Percentiles rank a stretch among this genome's conserved stretches.
Conservation (phyloP, 371 early-diverging fungal species). For the Rhizopus delemar region DNA sequence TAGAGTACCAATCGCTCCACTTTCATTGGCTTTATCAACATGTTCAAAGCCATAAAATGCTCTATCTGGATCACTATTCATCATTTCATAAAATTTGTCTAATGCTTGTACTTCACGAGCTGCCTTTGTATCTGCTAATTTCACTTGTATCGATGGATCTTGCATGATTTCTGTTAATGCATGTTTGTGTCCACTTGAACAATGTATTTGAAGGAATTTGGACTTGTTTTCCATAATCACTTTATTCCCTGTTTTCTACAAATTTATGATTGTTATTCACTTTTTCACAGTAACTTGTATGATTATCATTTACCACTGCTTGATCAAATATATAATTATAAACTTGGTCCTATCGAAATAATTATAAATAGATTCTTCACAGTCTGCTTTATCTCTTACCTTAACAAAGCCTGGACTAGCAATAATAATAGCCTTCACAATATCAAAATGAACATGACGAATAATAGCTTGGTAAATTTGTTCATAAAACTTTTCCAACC, state of each 20-base stretch:
- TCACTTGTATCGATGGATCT: constrained; percentile 78
- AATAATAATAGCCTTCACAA: constrained; percentile 90
- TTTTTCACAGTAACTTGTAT: neutral
- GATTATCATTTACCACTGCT: constrained; percentile 66
- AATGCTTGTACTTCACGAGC: constrained; percentile 82
- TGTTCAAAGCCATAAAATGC: constrained; percentile 92
- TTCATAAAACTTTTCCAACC: constrained; percentile 83
- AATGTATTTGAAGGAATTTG: constrained; percentile 89
- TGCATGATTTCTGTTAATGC: constrained; percentile 91
- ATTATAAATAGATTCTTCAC: neutral
- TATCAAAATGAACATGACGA: constrained; percentile 82
- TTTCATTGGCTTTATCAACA: constrained; percentile 80
- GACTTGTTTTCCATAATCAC: constrained; percentile 75
- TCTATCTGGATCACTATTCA: constrained; percentile 84
- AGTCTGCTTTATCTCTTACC: constrained; percentile 38
- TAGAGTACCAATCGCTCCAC: constrained; percentile 83
- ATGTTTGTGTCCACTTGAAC: constrained; percentile 94
- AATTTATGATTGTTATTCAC: neutral
- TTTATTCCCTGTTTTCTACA: constrained; percentile 79
- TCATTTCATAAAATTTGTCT: constrained; percentile 85
- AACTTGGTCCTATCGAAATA: constrained; percentile 70
- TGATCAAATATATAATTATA: constrained; percentile 82
- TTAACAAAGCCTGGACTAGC: constrained; percentile 95
- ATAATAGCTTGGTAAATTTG: constrained; percentile 87
- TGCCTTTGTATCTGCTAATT: constrained; percentile 91